Base-by-base conservation (phyloP, 345 rosid species). In the Dovyalis caffra region DNA sequence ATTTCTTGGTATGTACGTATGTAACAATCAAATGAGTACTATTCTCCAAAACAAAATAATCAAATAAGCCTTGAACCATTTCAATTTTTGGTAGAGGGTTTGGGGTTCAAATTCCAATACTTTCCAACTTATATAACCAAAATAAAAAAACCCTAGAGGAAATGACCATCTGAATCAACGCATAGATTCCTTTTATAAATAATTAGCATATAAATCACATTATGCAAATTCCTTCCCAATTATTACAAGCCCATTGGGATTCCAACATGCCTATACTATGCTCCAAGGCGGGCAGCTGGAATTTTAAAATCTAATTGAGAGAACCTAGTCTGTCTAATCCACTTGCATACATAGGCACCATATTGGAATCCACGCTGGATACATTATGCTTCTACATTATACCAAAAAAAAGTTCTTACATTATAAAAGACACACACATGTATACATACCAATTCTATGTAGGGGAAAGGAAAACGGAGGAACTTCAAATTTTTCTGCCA, bases 331-430 rank as follows among this genome's bases (percentile, higher is more conserved):
- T 35, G 32, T 68, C 70, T 60, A 73, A 35, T 34, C 62, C 69
- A 83, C 69, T 79, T 70, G 76, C 62, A 0, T 28, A 18, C 7
- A 6, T 62, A 58, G 77, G 69, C 77, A 45, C 69, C 60, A 61
- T 35, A 74, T 68, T 79, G 83, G 85, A 71, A 72, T 83, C 85
- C 86, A 77, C 83, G 83, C 61, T 71, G 81, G 77, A 79, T 76
- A 75, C 83, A 79, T 79, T 71, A 70, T 71, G 51, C 71, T 73
- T 68, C 63, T 28, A 74, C 78, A 56, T 23, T 28, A 56, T 56
- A 51, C 8, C 6, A 20, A 56, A 23, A 56, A 56, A 56, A 23
- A 45, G 57, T 51, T 21, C 23, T 51, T 4, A 16, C 66, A 64
- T 63, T 31, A 63, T 16, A 51, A 21, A 51, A 51, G 2, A 49